These are phyloP conservation scores for Ogataea trehaloabstinens DNA, from an alignment of 805 yeast genomes.

Conservation along the genomic window DNA sequence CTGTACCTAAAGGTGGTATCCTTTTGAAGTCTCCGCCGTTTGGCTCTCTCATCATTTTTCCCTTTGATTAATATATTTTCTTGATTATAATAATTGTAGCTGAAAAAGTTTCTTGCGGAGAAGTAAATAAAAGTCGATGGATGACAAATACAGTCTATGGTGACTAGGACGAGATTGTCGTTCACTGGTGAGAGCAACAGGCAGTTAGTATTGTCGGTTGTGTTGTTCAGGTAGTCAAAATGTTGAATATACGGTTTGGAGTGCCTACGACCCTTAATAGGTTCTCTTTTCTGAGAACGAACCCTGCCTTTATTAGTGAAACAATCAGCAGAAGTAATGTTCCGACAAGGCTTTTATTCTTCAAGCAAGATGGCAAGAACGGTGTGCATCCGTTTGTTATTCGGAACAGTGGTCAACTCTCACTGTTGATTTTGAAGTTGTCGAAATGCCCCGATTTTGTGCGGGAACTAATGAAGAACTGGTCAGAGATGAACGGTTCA, in stretches of 20 bases:
- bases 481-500: conserved; percentile 22
- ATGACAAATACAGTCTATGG: no score
- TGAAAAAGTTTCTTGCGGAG: no score
- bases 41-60: no score
- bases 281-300: conserved; percentile 60
- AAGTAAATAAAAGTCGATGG: no score
- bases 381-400: conserved; percentile 19
- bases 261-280: conserved; percentile 50
- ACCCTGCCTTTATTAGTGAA: conserved; percentile 44
- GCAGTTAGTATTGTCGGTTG: no score
- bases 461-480: conserved; percentile 13
- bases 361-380: conserved; percentile 29
- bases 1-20: no score
- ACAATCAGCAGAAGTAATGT: conserved; percentile 7
- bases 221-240: no score
- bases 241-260: conserved; percentile 28
- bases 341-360: conserved; percentile 49
- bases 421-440: conserved; percentile 15
- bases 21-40: no score
- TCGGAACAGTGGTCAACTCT: conserved; percentile 2
- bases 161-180: no score
- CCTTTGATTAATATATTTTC: neutral
- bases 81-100: no score
- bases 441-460: conserved; percentile 13
- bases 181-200: neutral